Base-by-base conservation (phyloP, 2,329 filamentous ascomycete species). In the Penicillium sp. region DNA sequence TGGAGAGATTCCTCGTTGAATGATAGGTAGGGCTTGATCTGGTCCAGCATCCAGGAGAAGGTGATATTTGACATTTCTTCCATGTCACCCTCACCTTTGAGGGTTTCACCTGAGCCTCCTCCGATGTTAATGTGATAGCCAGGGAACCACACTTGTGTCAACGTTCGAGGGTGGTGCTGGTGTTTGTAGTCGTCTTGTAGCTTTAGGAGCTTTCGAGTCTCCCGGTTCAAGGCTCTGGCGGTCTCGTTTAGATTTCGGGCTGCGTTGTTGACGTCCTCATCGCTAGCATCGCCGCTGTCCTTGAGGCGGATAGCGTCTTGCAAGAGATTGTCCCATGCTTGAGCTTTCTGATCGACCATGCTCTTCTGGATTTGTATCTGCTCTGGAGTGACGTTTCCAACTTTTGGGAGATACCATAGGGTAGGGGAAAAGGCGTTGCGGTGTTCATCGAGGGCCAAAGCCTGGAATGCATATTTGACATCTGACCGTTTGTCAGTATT, bases 101-200 rank as follows among this genome's bases (percentile, higher is more conserved):
- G 42, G 5, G 68, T 65, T 22, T 71, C 67, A 3, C 51, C 50
- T 40, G 75, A 77, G 0, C 79, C 78, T 26, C 81, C 81, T 3
- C 81, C 81, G 2, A 82, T 69, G 53, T 82, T 81, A 10, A 76
- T 74, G 61, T 84, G 82, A 29, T 74, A 76, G 10, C 82, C 82
- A 0, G 81, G 80, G 53, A 83, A 83, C 82, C 82, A 84, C 9
- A 80, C 78, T 64, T 83, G 81, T n/a, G 76, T 73, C 29, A 83
- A 66, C 26, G 63, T 69, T n/a, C 69, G 61, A 32, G 61, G 58
- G 11, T 46, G n/a, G 8, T 43, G 20, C 5, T 55, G 42, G 38
- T 59, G 52, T n/a, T 60, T 60, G n/a, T 60, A n/a, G 32, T 53
- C 53, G 1, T 56, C 53, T 32, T 56, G 26, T 35, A 56, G 38